Conservation (phyloP, 257 asterid genomes). For the Plantago elongata region DNA sequence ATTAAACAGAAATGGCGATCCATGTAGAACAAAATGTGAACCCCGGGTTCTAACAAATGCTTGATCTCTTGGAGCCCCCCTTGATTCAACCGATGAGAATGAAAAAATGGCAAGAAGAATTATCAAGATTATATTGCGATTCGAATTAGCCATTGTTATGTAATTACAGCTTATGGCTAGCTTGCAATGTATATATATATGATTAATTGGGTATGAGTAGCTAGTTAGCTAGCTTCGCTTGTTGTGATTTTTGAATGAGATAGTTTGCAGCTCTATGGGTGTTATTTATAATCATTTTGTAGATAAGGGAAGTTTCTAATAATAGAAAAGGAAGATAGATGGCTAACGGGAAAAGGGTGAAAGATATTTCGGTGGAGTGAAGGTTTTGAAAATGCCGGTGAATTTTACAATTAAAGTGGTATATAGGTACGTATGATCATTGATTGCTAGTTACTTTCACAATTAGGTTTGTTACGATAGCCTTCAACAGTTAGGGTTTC, state of each 20-base stretch:
- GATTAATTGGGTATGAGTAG: not conserved
- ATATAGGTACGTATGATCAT: too few species aligned
- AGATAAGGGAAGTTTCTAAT: slow-evolving; percentile 23
- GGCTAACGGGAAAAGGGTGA: slow-evolving; percentile 18
- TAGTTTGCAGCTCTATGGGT: slow-evolving; percentile 7
- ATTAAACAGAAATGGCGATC: slow-evolving; percentile 60
- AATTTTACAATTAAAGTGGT: not conserved
- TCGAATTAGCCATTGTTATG: not conserved
- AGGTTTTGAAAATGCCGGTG: slow-evolving; percentile 9
- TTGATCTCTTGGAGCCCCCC: slow-evolving; percentile 11
- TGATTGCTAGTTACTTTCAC: too few species aligned
- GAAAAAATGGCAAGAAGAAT: slow-evolving; percentile 11
- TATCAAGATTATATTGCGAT: not conserved
- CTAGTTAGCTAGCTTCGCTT: not conserved
- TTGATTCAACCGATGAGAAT: slow-evolving; percentile 16
- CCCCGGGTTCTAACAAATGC: slow-evolving; percentile 40
- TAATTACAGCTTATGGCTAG: slow-evolving; percentile 12
- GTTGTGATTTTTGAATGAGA: not conserved
- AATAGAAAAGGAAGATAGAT: slow-evolving; percentile 19
- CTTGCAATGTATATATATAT: not conserved
- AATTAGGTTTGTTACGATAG: too few species aligned
- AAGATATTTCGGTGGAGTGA: slow-evolving; percentile 35
- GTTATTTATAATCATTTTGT: slow-evolving; percentile 34
- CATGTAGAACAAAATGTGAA: slow-evolving; percentile 45
- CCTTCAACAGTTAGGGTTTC: too few species aligned